phyloP scores from a whole-genome alignment of 1,284 basidiomycete species.

The Vanrija pseudolonga region DNA sequence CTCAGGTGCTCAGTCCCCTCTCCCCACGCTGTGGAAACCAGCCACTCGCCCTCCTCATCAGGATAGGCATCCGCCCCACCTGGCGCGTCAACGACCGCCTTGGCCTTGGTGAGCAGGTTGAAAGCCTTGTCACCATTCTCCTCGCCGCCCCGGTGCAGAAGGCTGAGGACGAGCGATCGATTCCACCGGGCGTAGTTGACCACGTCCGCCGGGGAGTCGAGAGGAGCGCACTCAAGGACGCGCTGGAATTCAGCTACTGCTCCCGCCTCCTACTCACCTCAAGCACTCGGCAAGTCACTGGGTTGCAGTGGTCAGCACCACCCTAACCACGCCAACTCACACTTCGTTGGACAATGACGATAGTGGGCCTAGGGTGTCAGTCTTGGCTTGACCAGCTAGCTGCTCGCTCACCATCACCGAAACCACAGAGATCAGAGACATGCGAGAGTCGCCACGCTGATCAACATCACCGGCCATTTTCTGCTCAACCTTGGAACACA shows the following conservation, averaged over 20 bases:
- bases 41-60: conserved; percentile 1
- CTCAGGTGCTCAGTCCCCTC: background rate
- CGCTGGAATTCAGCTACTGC: background rate
- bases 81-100: background rate
- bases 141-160: conserved; percentile 3
- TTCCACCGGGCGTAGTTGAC: conserved; percentile 3
- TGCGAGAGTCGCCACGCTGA: background rate
- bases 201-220: background rate
- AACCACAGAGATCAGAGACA: too few relatives aligned
- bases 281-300: background rate
- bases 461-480: too few relatives aligned
- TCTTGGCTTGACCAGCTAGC: background rate
- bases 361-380: background rate
- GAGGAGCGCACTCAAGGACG: background rate
- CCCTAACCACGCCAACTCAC: background rate
- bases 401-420: too few relatives aligned
- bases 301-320: background rate
- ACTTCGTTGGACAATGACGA: background rate
- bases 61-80: background rate
- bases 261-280: background rate
- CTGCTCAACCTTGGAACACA: background rate
- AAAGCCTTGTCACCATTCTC: conserved; percentile 1
- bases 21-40: conserved; percentile 1
- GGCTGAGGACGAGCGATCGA: background rate
- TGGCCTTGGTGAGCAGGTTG: background rate